A percentile compares a stretch with the other conserved stretches of the same genome.
Evolutionary conservation across 1,284 basidiomycete species (phyloP).

Genomic region (Puccinia hordei): DNA sequence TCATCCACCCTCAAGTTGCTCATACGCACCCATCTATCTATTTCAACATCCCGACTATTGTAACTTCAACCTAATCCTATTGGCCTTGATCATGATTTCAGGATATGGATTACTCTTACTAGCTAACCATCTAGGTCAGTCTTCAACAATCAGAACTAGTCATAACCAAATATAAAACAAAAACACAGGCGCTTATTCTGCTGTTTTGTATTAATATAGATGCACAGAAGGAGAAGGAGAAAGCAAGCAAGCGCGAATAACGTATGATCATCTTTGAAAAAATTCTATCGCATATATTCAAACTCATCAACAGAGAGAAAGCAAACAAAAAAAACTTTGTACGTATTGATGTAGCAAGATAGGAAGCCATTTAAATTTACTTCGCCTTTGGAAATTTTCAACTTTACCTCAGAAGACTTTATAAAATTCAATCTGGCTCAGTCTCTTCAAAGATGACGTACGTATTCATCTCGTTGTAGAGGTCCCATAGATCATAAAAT

Average conservation of each 20-base stretch:
- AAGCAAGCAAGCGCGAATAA: not conserved
- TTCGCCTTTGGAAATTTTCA: no score
- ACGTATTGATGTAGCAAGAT: no score
- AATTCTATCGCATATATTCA: no score
- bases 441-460: no score
- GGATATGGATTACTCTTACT: not conserved
- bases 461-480: no score
- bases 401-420: no score
- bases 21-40: slow-evolving; percentile 10
- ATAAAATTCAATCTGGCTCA: no score
- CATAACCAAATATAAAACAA: not conserved
- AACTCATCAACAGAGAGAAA: no score
- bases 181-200: not conserved
- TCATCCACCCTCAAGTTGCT: not conserved
- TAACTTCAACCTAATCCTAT: slow-evolving; percentile 1
- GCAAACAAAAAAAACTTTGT: no score
- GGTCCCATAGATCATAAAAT: no score
- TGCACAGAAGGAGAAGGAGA: slow-evolving; percentile 1
- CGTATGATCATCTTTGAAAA: no score
- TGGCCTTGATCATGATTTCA: slow-evolving; percentile 4
- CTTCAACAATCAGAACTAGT: not conserved
- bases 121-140: slow-evolving; percentile 10
- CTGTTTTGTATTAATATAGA: not conserved
- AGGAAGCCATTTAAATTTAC: no score
- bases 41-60: slow-evolving; percentile 13